Evolutionary conservation across 2,329 filamentous ascomycete genomes (phyloP).

Genomic region (Claviceps humidiphila): DNA sequence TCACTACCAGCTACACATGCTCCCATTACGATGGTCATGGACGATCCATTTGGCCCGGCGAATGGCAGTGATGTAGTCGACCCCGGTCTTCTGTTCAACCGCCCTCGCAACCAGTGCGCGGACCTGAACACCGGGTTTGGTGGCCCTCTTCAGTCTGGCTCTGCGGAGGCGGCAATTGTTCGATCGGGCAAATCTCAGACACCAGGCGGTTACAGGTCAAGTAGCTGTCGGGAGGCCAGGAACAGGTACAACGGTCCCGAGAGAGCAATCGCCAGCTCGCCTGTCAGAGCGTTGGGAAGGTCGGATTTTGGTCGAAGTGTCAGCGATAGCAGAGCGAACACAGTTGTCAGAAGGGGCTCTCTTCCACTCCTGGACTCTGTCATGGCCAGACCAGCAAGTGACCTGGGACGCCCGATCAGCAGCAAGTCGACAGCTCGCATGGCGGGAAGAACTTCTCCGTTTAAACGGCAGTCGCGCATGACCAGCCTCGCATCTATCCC

Average conservation of each 20-base stretch:
- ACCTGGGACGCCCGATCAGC: constrained; percentile 17
- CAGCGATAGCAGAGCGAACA: constrained; percentile 39
- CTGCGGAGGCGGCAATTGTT: constrained; percentile 15
- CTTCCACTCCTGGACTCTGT: constrained; percentile 37
- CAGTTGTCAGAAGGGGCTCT: constrained; percentile 23
- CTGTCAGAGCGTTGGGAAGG: constrained; percentile 34
- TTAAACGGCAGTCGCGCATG: constrained; percentile 37
- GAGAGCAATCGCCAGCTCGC: constrained; percentile 32
- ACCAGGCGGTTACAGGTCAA: constrained; percentile 26
- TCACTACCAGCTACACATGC: constrained; percentile 30
- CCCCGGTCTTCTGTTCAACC: constrained; percentile 44
- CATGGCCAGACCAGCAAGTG: constrained; percentile 17
- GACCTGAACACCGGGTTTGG: constrained; percentile 27
- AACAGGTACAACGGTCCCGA: constrained; percentile 28
- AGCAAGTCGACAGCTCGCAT: constrained; percentile 25
- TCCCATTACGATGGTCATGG: constrained; percentile 17
- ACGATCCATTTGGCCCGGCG: constrained; percentile 38
- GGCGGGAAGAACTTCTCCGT: constrained; percentile 36
- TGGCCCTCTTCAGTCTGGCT: constrained; percentile 15
- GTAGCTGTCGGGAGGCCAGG: constrained; percentile 30
- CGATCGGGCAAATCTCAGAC: constrained; percentile 14
- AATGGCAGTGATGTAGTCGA: constrained; percentile 38
- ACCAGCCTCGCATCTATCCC: constrained; percentile 45
- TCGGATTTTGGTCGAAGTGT: constrained; percentile 40
- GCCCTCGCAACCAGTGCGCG: constrained; percentile 29